These are phyloP conservation scores for Thinopyrum elongatum DNA, from an alignment of 176 grass and related monocot genomes.

Conservation along the genomic window DNA sequence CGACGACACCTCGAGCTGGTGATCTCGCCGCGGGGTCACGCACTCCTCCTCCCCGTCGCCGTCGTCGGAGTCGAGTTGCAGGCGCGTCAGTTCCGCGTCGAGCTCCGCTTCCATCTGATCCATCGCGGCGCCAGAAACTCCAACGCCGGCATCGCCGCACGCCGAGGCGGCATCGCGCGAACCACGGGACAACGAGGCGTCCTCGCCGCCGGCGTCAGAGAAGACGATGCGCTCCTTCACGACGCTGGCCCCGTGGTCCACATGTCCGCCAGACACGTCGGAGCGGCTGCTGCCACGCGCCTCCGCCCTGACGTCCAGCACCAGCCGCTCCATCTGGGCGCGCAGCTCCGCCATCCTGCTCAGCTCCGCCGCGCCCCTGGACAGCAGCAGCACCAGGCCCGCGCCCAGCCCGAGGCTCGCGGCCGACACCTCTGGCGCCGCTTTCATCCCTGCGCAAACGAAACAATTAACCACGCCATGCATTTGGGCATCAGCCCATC, in stretches of 20 bases:
- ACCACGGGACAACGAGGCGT: neutral
- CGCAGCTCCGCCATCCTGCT: conserved; percentile 75
- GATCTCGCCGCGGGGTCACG: neutral
- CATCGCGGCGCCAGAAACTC: neutral
- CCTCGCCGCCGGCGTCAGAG: neutral
- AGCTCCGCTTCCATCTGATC: conserved; percentile 75
- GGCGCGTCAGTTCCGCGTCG: conserved; percentile 52
- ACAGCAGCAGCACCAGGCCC: conserved; percentile 54
- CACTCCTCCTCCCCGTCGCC: neutral
- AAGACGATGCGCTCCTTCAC: neutral
- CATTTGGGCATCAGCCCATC: no score
- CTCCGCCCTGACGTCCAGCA: conserved; percentile 47
- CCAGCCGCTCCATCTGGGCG: conserved; percentile 70
- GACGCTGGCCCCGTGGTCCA: conserved; percentile 9
- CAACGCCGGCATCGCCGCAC: neutral
- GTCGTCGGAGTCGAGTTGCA: conserved; percentile 24
- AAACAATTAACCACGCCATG: neutral
- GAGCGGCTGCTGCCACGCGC: conserved; percentile 3
- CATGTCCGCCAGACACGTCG: conserved; percentile 13
- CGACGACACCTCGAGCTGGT: conserved; percentile 6
- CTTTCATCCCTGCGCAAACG: conserved; percentile 54
- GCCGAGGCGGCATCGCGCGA: neutral
- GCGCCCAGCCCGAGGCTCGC: conserved; percentile 76
- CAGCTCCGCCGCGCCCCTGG: conserved; percentile 67
- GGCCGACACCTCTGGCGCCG: conserved; percentile 38